Evolutionary conservation across 768 basidiomycete species (phyloP).

Genomic region (Trametes cubensis): DNA sequence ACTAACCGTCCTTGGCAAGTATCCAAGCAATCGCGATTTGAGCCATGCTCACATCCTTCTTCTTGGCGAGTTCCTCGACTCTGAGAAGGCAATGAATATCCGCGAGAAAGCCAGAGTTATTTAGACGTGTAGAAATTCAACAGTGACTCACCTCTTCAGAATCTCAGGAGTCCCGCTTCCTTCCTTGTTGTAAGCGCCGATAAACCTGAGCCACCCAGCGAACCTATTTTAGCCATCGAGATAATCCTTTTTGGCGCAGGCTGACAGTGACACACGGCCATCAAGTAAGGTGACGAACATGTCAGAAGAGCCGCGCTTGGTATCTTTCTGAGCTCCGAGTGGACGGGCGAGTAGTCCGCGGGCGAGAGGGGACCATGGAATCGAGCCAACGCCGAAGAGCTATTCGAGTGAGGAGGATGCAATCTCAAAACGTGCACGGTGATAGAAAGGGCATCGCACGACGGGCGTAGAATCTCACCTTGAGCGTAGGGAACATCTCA

Average conservation of each 20-base stretch:
- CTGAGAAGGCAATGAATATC: slow-evolving; percentile 2
- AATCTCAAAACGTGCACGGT: background rate
- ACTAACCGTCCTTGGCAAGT: slow-evolving; percentile 32
- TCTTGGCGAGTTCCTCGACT: slow-evolving; percentile 47
- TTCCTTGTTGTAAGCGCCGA: slow-evolving; percentile 21
- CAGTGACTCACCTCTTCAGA: slow-evolving; percentile 22
- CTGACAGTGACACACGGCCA: too few relatives aligned
- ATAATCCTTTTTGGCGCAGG: background rate
- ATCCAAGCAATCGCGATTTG: slow-evolving; percentile 45
- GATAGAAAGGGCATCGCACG: background rate
- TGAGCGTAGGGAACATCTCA: slow-evolving; percentile 43
- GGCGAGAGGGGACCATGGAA: slow-evolving; percentile 46
- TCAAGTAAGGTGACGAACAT: slow-evolving; percentile 20
- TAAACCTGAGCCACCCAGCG: slow-evolving; percentile 7
- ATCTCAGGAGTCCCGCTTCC: slow-evolving; percentile 23
- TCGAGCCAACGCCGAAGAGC: slow-evolving; percentile 41
- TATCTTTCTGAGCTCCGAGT: slow-evolving; percentile 21
- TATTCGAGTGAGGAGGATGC: slow-evolving; percentile 17
- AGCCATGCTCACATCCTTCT: slow-evolving; percentile 45
- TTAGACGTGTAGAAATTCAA: too few relatives aligned
- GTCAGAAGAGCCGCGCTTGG: slow-evolving; percentile 31
- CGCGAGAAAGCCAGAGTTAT: background rate
- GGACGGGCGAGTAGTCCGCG: slow-evolving; percentile 39
- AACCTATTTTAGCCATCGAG: background rate
- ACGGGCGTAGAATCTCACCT: slow-evolving; percentile 18